phyloP scores from a whole-genome alignment of 495 filamentous ascomycete species.

The Penicillium canariense region DNA sequence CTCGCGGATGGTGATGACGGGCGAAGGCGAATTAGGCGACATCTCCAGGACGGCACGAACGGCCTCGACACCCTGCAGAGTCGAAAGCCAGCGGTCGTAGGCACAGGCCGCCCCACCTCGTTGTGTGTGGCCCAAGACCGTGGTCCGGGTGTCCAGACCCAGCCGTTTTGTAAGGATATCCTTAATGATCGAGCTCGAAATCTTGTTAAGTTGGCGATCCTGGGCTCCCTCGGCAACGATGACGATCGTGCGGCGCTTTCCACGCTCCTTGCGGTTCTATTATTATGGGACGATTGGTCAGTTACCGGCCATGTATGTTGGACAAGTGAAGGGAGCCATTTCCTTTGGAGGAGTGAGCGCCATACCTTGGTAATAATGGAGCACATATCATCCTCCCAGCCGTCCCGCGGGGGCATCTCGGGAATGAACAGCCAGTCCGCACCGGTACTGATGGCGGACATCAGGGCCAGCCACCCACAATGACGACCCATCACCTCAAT shows the following conservation, averaged over 20 bases:
- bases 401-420: conserved; percentile 83
- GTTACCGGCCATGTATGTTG: background rate
- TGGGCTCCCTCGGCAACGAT: conserved; percentile 96
- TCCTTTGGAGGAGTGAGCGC: no score
- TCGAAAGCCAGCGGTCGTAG: conserved; percentile 91
- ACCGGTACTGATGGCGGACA: conserved; percentile 93
- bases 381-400: conserved; percentile 92
- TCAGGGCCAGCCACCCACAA: conserved; percentile 96
- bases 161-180: conserved; percentile 79
- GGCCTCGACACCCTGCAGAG: conserved; percentile 92
- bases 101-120: conserved; percentile 88
- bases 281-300: background rate
- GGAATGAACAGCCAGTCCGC: conserved; percentile 97
- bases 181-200: conserved; percentile 76
- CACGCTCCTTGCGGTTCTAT: conserved; percentile 77
- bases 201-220: conserved; percentile 81
- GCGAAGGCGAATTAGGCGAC: conserved; percentile 82
- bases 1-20: conserved; percentile 92
- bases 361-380: conserved; percentile 71
- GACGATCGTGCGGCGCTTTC: conserved; percentile 96
- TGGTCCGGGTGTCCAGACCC: conserved; percentile 86
- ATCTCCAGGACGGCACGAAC: conserved; percentile 95
- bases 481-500: conserved; percentile 99
- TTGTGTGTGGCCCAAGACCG: conserved; percentile 94
- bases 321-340: background rate